Base-by-base conservation (phyloP, 257 asterid genomes). In the Buddleja alternifolia region DNA sequence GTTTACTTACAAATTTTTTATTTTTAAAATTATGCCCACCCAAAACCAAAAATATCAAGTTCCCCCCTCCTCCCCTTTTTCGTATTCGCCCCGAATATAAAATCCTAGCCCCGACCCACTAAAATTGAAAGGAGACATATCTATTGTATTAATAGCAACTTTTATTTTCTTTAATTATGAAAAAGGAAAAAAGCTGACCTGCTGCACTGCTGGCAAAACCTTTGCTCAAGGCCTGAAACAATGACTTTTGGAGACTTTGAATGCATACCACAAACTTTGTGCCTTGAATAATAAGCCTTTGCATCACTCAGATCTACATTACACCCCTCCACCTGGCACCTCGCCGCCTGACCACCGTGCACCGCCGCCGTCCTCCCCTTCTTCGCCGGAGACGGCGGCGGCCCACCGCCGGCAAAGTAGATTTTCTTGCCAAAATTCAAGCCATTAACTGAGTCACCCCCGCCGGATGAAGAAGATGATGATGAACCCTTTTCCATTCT, bases 181-280 rank as follows among this genome's bases (percentile, higher is more conserved):
- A 55, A 46, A 12, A 37, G 10, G 16, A 41, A n/a, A 46, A 20
- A 63, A 65, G 53, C 80, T 68, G 73, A 90, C 96, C 95, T 82
- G 93, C 96, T 90, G 69, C 97, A 88, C 82, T 90, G 97, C 80
- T 90, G 97, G 85, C 97, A 90, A 72, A 90, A 90, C 87, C 96
- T 90, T 73, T 90, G 96, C 59, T 82, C 83, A 77, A 85, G 66
- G 23, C 95, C 96, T 4, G 83, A 84, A 80, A 90, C 96, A 79
- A 79, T 55, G 68, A 84, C 96, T 64, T 54, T 78, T 6, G 93
- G 76, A 29, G 82, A 83, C 73, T 90, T 90, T 29, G 96, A 90
- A 69, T 90, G 96, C 81, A 77, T 66, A 67, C 85, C 82, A 78
- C 96, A 90, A 15, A 90, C 96, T 73, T 85, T 90, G 77, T 90